These are phyloP conservation scores for Ogataea saltuana DNA, from an alignment of 805 yeast species.

Conservation along the genomic window DNA sequence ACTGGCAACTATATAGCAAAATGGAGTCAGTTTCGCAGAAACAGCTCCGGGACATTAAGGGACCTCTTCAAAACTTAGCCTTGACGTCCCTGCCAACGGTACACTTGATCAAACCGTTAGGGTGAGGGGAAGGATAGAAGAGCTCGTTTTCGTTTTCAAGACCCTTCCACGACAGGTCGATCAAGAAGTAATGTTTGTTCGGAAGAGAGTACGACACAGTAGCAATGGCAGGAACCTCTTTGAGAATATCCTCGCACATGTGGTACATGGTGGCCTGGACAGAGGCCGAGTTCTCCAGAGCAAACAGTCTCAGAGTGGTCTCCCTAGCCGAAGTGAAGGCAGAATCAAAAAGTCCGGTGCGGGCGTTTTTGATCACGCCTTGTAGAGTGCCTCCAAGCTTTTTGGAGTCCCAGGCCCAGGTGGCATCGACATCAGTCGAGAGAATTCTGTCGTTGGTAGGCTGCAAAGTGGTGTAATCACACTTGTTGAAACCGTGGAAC, in stretches of 20 bases:
- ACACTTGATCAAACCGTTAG: conserved; percentile 88
- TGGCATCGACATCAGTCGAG: conserved; percentile 80
- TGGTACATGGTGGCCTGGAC: conserved; percentile 97
- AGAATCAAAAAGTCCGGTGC: conserved; percentile 62
- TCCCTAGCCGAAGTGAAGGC: conserved; percentile 63
- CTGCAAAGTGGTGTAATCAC: conserved; percentile 85
- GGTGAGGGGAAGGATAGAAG: conserved; percentile 88
- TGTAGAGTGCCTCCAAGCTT: conserved; percentile 52
- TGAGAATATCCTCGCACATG: conserved; percentile 77
- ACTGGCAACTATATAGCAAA: not conserved
- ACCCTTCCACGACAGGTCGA: conserved; percentile 84
- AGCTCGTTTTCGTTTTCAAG: conserved; percentile 76
- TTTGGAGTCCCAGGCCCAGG: conserved; percentile 64
- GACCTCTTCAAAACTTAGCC: conserved; percentile 47
- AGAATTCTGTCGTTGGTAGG: conserved; percentile 85
- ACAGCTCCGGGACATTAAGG: conserved; percentile 9
- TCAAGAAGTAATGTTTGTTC: conserved; percentile 86
- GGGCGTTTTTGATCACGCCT: conserved; percentile 51
- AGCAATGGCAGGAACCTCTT: conserved; percentile 53
- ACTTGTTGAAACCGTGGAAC: conserved; percentile 83
- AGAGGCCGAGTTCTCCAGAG: conserved; percentile 85
- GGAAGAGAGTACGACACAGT: conserved; percentile 78
- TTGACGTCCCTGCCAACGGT: conserved; percentile 72
- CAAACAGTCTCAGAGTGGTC: conserved; percentile 75
- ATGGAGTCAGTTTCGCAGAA: conserved; percentile 2